Evolutionary conservation across 345 rosid species (phyloP).

Genomic region (Citrus trifoliata): DNA sequence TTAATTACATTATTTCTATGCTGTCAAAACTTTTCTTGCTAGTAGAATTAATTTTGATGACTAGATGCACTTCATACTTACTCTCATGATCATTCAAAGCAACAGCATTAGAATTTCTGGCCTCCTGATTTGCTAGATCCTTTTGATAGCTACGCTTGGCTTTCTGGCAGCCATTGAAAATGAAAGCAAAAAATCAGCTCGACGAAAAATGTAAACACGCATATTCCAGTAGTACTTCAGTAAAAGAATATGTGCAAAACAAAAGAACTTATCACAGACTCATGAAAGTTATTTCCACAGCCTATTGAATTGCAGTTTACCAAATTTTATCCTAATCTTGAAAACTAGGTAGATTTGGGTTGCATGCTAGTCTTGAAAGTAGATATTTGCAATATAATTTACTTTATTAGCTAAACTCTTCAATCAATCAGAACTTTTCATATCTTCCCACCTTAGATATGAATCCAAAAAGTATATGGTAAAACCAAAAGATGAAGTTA

Average conservation of each 20-base stretch:
- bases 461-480: neutral
- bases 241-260: neutral
- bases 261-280: neutral
- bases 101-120: conserved; percentile 44
- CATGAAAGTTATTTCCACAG: neutral
- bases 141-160: conserved; percentile 93
- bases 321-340: neutral
- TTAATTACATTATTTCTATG: neutral
- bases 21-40: neutral
- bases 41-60: conserved; percentile 1
- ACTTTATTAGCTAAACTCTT: neutral
- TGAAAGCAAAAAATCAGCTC: conserved; percentile 2
- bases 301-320: neutral
- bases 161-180: conserved; percentile 50
- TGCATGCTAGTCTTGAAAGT: neutral
- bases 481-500: neutral
- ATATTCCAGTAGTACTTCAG: neutral
- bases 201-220: neutral
- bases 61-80: conserved; percentile 27
- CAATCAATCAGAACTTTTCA: neutral
- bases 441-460: neutral
- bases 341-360: neutral
- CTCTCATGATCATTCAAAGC: conserved; percentile 57
- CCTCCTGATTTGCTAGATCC: conserved; percentile 62
- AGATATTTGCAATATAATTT: neutral